Evolutionary conservation across 2,329 filamentous ascomycete genomes (phyloP), one percentile per base, ranked within the genome.

Genomic region (Hypoxylon sp.): DNA sequence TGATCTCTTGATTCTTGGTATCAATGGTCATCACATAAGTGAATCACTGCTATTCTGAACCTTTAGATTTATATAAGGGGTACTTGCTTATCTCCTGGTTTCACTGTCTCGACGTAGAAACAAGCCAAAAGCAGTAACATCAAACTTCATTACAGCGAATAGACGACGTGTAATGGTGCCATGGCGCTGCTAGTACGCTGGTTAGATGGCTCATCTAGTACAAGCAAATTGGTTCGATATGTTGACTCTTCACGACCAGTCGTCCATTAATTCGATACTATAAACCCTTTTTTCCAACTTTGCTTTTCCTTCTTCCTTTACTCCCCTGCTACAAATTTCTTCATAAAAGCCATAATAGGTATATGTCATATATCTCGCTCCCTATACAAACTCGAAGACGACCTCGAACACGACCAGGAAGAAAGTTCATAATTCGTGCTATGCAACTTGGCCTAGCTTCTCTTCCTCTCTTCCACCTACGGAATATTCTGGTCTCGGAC

Each of bases 1-100:
- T 17, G 14, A 50, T 50, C 28, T 34, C 14, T 34, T 36, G 55
- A 46, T 45, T 30, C 36, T 50, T 61, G 65, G 65, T 68, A 65
- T 68, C 62, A 25, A 55, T 58, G 5, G 23, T 21, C 32, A 46
- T 21, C 28, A 45, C 38, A 34, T 17, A 23, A 25, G 19, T 13
- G 52, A 14, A 36, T 28, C 21, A 13, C 28, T 14, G 14, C 36
- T 43, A 30, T 25, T 30, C 11, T 36, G 5, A 9, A 30, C 36
- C 11, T 50, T 32, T 25, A 17, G 9, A 19, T 34, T 32, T 14
- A 52, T 19, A 17, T 17, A 62, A 46, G 25, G 9, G 13, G n/a
- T 23, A 45, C 17, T 50, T 17, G 23, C 17, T 49, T 34, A 62
- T 21, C 53, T 32, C 38, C 17, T 43, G 25, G 17, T 51, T 50